Evolutionary conservation across 352 stramenopile species (phyloP), one percentile per base, ranked within the genome.

Genomic region (Thalassiosira hispida): DNA sequence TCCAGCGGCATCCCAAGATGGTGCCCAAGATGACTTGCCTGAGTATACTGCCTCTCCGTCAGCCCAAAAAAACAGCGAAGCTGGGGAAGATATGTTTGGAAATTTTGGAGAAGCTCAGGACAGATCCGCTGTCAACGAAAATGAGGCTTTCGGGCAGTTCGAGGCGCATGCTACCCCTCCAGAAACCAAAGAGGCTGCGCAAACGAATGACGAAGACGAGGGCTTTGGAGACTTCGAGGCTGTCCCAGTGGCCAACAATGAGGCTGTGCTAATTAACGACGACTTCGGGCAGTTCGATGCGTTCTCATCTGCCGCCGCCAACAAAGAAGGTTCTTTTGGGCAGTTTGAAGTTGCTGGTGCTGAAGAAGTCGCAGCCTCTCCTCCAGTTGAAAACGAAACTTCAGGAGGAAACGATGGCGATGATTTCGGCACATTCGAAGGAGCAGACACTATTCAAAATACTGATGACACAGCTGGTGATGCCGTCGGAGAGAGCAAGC

Each of bases 361-460:
- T 27, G 44, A 69, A 51, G 40, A 46, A 49, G 31, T 0, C n/a
- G 5, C 20, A 22, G 0, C 9, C 49, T 22, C 11, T 27, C 23
- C 57, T 49, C 14, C 44, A 20, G 40, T 18, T 49, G 40, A 49
- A 4, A 49, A 20, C 40, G 16, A 49, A 11, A 31, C 22, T 53
- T 22, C 22, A 52, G 62, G n/a, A 20, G 46, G 33, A 52, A 33
- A 4, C 23, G 42, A 65, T 60, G 61, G 46, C 27, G 57, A 77
- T 35, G 65, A 63, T 29, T 77, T 81, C 73, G 73, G 64, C 38
- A 66, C 44, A 42, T 77, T 77, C 33, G 59, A 51, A 14, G 66
- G 11, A 16, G 40, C 25, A 46, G 27, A 49, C 23, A 57, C 55
- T 8, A 1, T 56, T 18, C 53, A 31, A 33, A 64, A 40, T 56